Conservation (phyloP, 257 asterid species). For the Paraleonurus japonicus region DNA sequence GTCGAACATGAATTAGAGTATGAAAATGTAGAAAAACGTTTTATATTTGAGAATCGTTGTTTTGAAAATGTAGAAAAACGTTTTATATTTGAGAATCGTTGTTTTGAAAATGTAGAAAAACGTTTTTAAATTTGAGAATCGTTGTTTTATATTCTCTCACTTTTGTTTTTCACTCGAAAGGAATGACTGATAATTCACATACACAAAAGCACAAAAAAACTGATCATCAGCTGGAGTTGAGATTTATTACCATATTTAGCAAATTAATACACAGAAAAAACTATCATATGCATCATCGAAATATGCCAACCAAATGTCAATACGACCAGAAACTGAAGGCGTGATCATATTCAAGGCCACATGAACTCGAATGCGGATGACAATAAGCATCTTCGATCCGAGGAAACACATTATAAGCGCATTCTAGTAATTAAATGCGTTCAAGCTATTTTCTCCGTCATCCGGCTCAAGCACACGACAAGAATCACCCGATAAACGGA, state of each 20-base stretch:
- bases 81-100: too few species aligned
- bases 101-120: too few species aligned
- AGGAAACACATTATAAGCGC: slow-evolving; percentile 23
- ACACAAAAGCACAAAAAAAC: not conserved
- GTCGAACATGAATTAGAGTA: too few species aligned
- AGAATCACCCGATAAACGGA: not conserved
- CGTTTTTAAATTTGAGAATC: too few species aligned
- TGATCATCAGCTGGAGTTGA: not conserved
- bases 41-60: too few species aligned
- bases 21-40: too few species aligned
- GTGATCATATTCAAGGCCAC: slow-evolving; percentile 54
- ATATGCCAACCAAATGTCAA: slow-evolving; percentile 28
- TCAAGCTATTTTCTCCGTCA: slow-evolving; percentile 44
- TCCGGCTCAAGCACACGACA: slow-evolving; percentile 42
- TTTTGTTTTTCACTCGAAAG: too few species aligned
- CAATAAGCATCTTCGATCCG: slow-evolving; percentile 35
- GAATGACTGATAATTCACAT: not conserved
- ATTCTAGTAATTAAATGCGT: slow-evolving; percentile 31
- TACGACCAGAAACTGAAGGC: slow-evolving; percentile 59
- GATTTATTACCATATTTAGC: not conserved
- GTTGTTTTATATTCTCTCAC: too few species aligned
- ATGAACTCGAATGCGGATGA: slow-evolving; percentile 31
- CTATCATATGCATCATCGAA: not conserved
- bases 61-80: too few species aligned
- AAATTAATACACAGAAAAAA: not conserved